phyloP scores from a whole-genome alignment of 805 yeast genomes.

The Saturnispora kantuleensis region DNA sequence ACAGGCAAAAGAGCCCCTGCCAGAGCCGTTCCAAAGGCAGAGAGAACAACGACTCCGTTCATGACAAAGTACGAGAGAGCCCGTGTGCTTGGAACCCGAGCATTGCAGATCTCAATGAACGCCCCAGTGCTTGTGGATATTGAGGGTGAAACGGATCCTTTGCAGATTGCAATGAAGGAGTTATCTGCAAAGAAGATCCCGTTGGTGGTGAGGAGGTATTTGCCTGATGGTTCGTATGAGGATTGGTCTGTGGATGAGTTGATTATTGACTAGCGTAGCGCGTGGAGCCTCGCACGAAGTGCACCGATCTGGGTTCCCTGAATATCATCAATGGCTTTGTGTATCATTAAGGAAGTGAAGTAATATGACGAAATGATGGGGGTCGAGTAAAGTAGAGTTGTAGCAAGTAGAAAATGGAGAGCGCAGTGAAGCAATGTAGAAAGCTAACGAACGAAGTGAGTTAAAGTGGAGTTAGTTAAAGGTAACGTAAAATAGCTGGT shows the following conservation, averaged over 20 bases:
- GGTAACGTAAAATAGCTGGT: too few species aligned
- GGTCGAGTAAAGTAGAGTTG: too few species aligned
- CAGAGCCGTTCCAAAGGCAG: conserved; percentile 79
- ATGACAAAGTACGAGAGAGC: conserved; percentile 99
- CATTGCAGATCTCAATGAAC: conserved; percentile 93
- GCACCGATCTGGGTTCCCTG: too few species aligned
- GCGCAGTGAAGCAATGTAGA: too few species aligned
- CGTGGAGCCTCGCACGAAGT: too few species aligned
- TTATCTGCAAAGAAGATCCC: conserved; percentile 92
- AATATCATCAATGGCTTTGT: too few species aligned
- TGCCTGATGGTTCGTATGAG: conserved; percentile 95
- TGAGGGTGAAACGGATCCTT: conserved; percentile 98
- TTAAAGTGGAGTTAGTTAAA: too few species aligned
- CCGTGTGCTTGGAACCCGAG: conserved; percentile 93
- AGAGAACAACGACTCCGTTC: conserved; percentile 93
- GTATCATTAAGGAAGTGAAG: too few species aligned
- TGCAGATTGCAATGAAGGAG: conserved; percentile 96
- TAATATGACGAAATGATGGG: too few species aligned
- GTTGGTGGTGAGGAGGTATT: conserved; percentile 85
- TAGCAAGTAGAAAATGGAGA: too few species aligned
- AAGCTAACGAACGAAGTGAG: too few species aligned
- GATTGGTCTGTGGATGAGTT: conserved; percentile 99
- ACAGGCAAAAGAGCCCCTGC: conserved; percentile 27
- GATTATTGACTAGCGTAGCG: conserved; percentile 52
- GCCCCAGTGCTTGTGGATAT: conserved; percentile 97